Base-by-base conservation (phyloP, 768 basidiomycete genomes). In the Tricholoma saponaceum region DNA sequence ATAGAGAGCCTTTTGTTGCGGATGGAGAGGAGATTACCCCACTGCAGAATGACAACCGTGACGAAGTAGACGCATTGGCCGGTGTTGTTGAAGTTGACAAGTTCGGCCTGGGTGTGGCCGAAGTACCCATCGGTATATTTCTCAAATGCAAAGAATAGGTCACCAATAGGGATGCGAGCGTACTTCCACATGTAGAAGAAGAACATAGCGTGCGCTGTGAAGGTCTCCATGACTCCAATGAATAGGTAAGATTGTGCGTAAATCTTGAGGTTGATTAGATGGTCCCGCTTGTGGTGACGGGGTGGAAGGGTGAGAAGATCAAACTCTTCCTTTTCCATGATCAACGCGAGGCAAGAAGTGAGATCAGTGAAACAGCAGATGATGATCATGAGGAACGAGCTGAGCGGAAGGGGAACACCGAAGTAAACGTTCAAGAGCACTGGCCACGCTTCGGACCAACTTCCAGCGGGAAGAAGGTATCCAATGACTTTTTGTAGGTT, bases 401-500 rank as follows among this genome's bases (percentile, higher is more conserved):
- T 79, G 44, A 85, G 70, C 7, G 79, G 70, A 54, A 82, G 76
- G 55, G 83, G 84, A 67, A 85, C 79, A 55, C 84, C 84, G 35
- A 84, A 65, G 62, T 84, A 67, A 43, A 83, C 80, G 57, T 82
- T 84, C 50, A 77, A 58, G 14, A 85, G 72, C 52, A 86, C 81
- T 1, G 71, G 72, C 71, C 82, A 76, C 55, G 84, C 78, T 58
- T 85, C 82, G 14, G 81, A 78, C 69, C 83, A 85, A n/a, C 77
- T 78, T 30, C 81, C 79, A 22, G 79, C 76, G 9, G 77, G 76
- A 69, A 78, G 72, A 9, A 79, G 62, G 54, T 76, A 74, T 23
- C 76, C 60, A 8, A 74, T 74, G 39, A 78, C 67, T 74, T 81
- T 76, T 76, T 79, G 76, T 52, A 84, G 62, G 60, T 84, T 84